Conservation (phyloP, 495 filamentous ascomycete genomes). For the Penicillium desertorum region DNA sequence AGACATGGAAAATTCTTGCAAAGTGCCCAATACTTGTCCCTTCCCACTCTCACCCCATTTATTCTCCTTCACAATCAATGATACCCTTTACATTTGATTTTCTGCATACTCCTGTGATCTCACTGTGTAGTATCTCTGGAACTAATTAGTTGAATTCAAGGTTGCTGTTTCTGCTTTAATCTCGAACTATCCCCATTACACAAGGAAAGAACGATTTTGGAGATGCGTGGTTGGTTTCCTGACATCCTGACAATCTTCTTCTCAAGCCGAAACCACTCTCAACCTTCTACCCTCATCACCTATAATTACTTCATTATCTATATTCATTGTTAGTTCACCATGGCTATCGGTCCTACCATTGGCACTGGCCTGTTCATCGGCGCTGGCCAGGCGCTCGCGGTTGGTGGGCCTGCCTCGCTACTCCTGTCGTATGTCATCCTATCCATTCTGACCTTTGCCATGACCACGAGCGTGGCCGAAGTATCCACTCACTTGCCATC, state of each 20-base stretch:
- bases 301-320: slow-evolving; percentile 9
- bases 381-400: slow-evolving; percentile 41
- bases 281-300: slow-evolving; percentile 3
- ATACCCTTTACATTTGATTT: slow-evolving; percentile 24
- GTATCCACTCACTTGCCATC: slow-evolving; percentile 61
- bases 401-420: slow-evolving; percentile 43
- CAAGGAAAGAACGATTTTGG: slow-evolving; percentile 6
- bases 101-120: background rate
- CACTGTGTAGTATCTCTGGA: background rate
- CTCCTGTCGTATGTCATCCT: slow-evolving; percentile 43
- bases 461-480: slow-evolving; percentile 62
- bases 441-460: slow-evolving; percentile 57
- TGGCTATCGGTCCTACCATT: slow-evolving; percentile 40
- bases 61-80: slow-evolving; percentile 16
- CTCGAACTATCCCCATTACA: background rate
- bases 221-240: slow-evolving; percentile 1
- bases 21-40: background rate
- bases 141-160: background rate
- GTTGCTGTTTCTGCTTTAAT: background rate
- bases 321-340: slow-evolving; percentile 23
- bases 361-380: slow-evolving; percentile 45
- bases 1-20: background rate
- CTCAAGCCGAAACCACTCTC: background rate
- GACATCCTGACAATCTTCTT: slow-evolving; percentile 12
- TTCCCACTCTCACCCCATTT: background rate